phyloP scores from a whole-genome alignment of 768 basidiomycete genomes.

The Scleroderma citrinum region DNA sequence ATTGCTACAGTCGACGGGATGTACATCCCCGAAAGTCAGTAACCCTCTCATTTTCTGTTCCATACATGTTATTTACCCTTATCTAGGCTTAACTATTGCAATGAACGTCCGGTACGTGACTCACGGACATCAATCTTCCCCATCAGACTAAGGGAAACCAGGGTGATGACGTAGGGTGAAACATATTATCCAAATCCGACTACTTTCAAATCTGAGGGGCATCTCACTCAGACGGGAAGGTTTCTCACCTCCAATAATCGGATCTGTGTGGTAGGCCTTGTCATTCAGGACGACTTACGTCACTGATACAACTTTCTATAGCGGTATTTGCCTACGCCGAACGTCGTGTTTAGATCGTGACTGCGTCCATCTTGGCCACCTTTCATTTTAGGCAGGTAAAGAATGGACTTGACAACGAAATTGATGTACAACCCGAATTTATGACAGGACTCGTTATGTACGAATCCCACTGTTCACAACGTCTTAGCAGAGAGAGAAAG shows the following conservation, averaged over 20 bases:
- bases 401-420: conserved; percentile 25
- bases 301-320: neutral
- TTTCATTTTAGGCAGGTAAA: conserved; percentile 20
- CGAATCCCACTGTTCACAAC: neutral
- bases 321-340: conserved; percentile 29
- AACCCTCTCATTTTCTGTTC: neutral
- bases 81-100: conserved; percentile 17
- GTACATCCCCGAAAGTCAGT: conserved; percentile 23
- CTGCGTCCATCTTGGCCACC: conserved; percentile 26
- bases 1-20: conserved; percentile 19
- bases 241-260: conserved; percentile 5
- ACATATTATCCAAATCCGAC: conserved; percentile 46
- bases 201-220: conserved; percentile 51
- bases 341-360: conserved; percentile 25
- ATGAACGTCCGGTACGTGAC: conserved; percentile 16
- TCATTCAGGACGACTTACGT: neutral
- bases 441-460: conserved; percentile 16
- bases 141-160: conserved; percentile 7
- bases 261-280: conserved; percentile 21
- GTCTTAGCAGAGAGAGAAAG: conserved; percentile 6
- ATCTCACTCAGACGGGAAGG: conserved; percentile 28
- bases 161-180: conserved; percentile 48
- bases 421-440: conserved; percentile 21
- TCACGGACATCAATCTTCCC: neutral
- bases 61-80: too few relatives aligned